Conservation (phyloP, 208 protist genomes). For the Leishmania tropica region DNA sequence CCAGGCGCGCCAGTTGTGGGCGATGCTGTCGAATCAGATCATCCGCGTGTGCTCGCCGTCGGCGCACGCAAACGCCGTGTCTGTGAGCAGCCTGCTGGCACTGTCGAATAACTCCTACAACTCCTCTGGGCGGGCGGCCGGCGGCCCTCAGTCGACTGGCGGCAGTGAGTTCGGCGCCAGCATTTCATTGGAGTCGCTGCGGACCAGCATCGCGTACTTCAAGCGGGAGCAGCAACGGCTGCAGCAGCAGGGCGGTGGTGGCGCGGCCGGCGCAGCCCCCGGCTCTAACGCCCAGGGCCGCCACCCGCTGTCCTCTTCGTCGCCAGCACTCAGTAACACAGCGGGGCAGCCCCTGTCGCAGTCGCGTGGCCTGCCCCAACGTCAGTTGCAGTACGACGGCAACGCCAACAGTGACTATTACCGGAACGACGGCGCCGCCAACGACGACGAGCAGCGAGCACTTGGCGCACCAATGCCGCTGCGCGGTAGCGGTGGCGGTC, state of each 20-base stretch:
- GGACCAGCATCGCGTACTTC: constrained; percentile 78
- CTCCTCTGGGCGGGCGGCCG: constrained; percentile 7
- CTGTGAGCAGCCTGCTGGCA: constrained; percentile 51
- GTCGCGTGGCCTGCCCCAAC: not conserved
- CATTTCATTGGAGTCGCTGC: constrained; percentile 70
- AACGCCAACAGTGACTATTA: not conserved
- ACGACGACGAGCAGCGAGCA: not conserved
- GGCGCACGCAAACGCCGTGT: constrained; percentile 23
- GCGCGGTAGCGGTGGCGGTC: constrained; percentile 7
- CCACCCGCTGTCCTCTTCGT: constrained; percentile 8
- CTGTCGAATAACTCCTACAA: constrained; percentile 29
- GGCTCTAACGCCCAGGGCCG: not conserved
- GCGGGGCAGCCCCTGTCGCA: not conserved
- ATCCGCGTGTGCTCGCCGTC: constrained; percentile 54
- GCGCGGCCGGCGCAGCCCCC: too few relatives aligned
- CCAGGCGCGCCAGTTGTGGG: constrained; percentile 85
- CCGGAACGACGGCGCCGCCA: constrained; percentile 12
- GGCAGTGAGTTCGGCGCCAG: constrained; percentile 44
- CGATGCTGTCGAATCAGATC: constrained; percentile 82
- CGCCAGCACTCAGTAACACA: not conserved
- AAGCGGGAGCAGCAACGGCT: constrained; percentile 61
- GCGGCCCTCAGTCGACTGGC: not conserved
- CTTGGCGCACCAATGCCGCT: not conserved
- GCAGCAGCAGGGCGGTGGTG: constrained; percentile 23
- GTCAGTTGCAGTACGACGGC: not conserved